These are phyloP conservation scores for Heterobasidion irregulare DNA, from an alignment of 1,284 basidiomycete genomes.

Conservation along the genomic window DNA sequence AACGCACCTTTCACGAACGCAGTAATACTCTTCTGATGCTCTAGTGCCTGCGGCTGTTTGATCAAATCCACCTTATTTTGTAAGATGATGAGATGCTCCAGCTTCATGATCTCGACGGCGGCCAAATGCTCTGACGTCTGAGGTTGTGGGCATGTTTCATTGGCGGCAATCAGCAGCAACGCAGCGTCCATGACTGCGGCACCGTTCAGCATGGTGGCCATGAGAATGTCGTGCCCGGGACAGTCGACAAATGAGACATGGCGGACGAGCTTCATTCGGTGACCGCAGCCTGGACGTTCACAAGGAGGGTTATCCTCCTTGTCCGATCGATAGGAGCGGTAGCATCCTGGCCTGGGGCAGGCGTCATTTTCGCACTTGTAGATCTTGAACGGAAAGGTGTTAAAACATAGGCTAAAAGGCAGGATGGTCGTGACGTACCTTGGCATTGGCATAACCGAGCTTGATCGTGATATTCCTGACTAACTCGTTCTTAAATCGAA, in stretches of 20 bases:
- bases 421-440: slow-evolving; percentile 49
- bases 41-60: slow-evolving; percentile 84
- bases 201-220: slow-evolving; percentile 99
- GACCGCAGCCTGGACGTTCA: slow-evolving; percentile 87
- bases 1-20: slow-evolving; percentile 83
- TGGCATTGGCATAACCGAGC: slow-evolving; percentile 97
- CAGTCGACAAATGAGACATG: slow-evolving; percentile 98
- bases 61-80: slow-evolving; percentile 98
- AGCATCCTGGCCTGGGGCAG: slow-evolving; percentile 91
- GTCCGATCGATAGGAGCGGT: slow-evolving; percentile 87
- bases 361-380: slow-evolving; percentile 95
- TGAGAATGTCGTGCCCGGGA: slow-evolving; percentile 93
- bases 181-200: slow-evolving; percentile 99
- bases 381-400: slow-evolving; percentile 51
- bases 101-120: slow-evolving; percentile 98
- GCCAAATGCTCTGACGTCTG: slow-evolving; percentile 98
- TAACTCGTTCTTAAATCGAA: slow-evolving; percentile 98
- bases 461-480: slow-evolving; percentile 99
- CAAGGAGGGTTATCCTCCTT: slow-evolving; percentile 94
- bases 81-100: slow-evolving; percentile 96
- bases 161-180: slow-evolving; percentile 89
- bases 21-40: slow-evolving; percentile 89
- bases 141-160: slow-evolving; percentile 98
- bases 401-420: slow-evolving; percentile 1
- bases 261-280: slow-evolving; percentile 84